These are phyloP conservation scores for Drosera spatulata DNA, from an alignment of 179 eudicot species.

Conservation along the genomic window DNA sequence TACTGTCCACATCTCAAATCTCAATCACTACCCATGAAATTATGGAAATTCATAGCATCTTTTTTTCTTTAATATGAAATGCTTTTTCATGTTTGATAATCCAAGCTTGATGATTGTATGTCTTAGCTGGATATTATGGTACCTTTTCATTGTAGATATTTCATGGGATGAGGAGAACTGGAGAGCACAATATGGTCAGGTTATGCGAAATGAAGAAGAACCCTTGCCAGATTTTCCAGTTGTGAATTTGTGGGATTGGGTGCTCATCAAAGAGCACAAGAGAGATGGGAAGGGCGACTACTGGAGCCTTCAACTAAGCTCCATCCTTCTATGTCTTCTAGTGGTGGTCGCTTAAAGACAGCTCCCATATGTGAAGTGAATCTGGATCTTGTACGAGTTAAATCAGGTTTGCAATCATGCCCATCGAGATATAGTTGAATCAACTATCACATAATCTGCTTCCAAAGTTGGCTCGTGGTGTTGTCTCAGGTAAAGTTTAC, in stretches of 20 bases:
- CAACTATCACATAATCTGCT: no score
- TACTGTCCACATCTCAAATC: no score
- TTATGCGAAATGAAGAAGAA: slow-evolving; percentile 36
- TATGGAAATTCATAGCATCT: no score
- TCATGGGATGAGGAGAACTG: slow-evolving; percentile 84
- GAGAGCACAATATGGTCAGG: slow-evolving; percentile 96
- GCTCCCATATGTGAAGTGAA: slow-evolving; percentile 68
- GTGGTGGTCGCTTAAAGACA: slow-evolving; percentile 59
- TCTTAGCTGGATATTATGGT: slow-evolving; percentile 2
- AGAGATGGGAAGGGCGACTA: slow-evolving; percentile 59
- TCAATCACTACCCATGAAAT: no score
- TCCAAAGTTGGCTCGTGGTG: no score
- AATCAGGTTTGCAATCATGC: slow-evolving; percentile 72
- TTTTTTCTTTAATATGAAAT: no score
- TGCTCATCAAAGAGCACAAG: slow-evolving; percentile 31
- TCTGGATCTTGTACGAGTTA: slow-evolving; percentile 92
- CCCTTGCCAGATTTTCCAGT: slow-evolving; percentile 19
- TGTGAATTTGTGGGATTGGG: slow-evolving; percentile 90
- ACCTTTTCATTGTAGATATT: slow-evolving; percentile 24
- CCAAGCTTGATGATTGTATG: no score
- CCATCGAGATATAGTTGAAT: no score
- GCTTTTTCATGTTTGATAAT: no score
- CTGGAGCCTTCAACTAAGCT: slow-evolving; percentile 53
- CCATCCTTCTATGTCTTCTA: slow-evolving; percentile 84
- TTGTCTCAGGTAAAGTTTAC: slow-evolving; percentile 60